Base-by-base conservation (phyloP, 2,329 filamentous ascomycete species). In the Beauveria bassiana region DNA sequence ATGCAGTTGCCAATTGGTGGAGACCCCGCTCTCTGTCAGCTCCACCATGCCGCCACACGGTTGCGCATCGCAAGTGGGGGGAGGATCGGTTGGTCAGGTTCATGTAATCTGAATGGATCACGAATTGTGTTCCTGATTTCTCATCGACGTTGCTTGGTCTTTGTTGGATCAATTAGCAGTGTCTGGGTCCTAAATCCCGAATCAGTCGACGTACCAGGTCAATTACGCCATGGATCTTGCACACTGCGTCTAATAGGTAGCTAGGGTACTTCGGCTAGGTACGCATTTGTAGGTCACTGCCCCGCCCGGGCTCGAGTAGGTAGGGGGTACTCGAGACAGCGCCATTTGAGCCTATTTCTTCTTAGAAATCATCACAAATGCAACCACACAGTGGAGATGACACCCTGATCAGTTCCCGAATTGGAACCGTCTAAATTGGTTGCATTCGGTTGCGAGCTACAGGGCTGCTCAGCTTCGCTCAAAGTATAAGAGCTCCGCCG, bases 401-500 rank as follows among this genome's bases (percentile, higher is more conserved):
- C 12, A 47, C 16, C 14, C 8, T 16, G 14, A 40, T 49, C 42
- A 22, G 22, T 56, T 24, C 42, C 26, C 16, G 47, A 26, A 16
- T 18, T 2, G n/a, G 20, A 40, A 49, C 14, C 10, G 7, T 1
- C 12, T 14, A 28, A 8, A 4, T n/a, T 22, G 56, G 56, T 47
- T 59, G 46, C 34, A 31, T 51, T 43, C 18, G 56, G 56, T 28
- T 34, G 40, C 42, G n/a, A 28, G n/a, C 46, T 59, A 24, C 45
- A 59, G 45, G 42, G 9, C 40, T 18, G 20, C 24, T 26, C 52
- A 43, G 22, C 50, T 45, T 28, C 42, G 31, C 8, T 22, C n/a
- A 43, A 52, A 53, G 38, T 62, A 62, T 62, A 62, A 57, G 54
- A 62, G 53, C 53, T 58, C 49, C 28, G 26, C 28, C 46, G 8